Evolutionary conservation across 2,329 filamentous ascomycete species (phyloP).

Genomic region (Neoascochyta sp.): DNA sequence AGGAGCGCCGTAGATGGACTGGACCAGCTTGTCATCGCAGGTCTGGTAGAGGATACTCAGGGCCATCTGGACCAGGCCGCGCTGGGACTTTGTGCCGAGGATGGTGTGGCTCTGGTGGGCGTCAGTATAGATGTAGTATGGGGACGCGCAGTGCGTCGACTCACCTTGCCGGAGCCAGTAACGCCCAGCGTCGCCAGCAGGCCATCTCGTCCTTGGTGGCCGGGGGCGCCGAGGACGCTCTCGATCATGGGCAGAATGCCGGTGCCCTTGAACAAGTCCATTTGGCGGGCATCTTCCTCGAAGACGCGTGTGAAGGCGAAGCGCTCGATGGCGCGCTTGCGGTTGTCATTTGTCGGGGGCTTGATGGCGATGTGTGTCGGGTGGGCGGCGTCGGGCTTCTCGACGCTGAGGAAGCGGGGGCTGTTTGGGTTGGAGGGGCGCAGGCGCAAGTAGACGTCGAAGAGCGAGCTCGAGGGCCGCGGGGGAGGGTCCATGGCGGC

Average conservation of each 20-base stretch:
- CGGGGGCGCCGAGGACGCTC: conserved; percentile 70
- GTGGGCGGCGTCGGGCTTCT: conserved; percentile 44
- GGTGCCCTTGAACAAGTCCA: conserved; percentile 80
- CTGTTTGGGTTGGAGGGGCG: conserved; percentile 44
- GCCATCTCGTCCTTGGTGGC: conserved; percentile 79
- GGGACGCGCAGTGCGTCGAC: background rate
- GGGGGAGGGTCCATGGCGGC: conserved; percentile 37
- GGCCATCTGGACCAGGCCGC: conserved; percentile 85
- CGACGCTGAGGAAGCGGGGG: conserved; percentile 72
- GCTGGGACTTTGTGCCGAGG: conserved; percentile 78
- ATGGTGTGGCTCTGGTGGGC: conserved; percentile 83
- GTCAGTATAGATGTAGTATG: conserved; percentile 11
- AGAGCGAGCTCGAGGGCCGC: conserved; percentile 56
- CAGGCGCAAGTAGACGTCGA: conserved; percentile 87
- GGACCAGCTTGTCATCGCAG: conserved; percentile 67
- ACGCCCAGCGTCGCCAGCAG: conserved; percentile 88
- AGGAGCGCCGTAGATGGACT: conserved; percentile 52
- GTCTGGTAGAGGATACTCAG: conserved; percentile 87
- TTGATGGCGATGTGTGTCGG: conserved; percentile 53
- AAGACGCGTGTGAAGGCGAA: conserved; percentile 95
- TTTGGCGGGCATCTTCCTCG: conserved; percentile 76
- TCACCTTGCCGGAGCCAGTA: conserved; percentile 92
- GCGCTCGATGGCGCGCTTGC: conserved; percentile 83
- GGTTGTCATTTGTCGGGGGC: conserved; percentile 71
- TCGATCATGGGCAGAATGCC: conserved; percentile 72